Base-by-base conservation (phyloP, 306 rosid species). In the Cajanus cajan region DNA sequence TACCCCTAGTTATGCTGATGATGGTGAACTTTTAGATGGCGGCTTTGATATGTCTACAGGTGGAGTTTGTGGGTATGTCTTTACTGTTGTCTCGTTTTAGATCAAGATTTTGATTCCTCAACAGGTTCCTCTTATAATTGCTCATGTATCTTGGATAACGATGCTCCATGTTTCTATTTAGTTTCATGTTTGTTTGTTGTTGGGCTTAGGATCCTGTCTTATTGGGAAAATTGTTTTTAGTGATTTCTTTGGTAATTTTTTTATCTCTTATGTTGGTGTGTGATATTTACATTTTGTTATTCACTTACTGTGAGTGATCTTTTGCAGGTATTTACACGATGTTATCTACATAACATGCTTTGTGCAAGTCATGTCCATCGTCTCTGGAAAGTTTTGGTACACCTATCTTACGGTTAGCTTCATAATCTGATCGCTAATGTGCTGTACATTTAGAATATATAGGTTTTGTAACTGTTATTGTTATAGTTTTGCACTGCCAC, bases 21-120 rank as follows among this genome's bases (percentile, higher is more conserved):
- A 89, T 86, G 98, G 97, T 73, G 97, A 94, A 52, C 98, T 94
- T 68, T 68, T 92, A n/a, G 97, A 94, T 77, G 98, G 98, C 5
- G 98, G 98, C 13, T 94, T 92, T 86, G 97, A 94, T 88, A 92
- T 90, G 98, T 80, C 78, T 34, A 92, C 96, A 0, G 93, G 93
- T 86, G 97, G 98, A 52, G 82, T 94, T 80, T 94, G 98, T 74
- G 97, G 97, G 97, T 94, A 85, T 48, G 92, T 72, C 63, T 67
- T 55, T 66, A 39, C 87, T 78, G 19, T 54, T 41, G 75, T 83
- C 41, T 50, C 61, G 34, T 21, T 59, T 33, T 34, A 45, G 61
- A 22, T 55, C 63, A 21, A 22, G 0, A 22, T 21, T 21, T 55
- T 22, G 0, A 22, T 6, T 24, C 34, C 36, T 57, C 70, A 64